These are phyloP conservation scores for Binderoboletus segoi DNA, from an alignment of 1,284 basidiomycete species.

Conservation along the genomic window DNA sequence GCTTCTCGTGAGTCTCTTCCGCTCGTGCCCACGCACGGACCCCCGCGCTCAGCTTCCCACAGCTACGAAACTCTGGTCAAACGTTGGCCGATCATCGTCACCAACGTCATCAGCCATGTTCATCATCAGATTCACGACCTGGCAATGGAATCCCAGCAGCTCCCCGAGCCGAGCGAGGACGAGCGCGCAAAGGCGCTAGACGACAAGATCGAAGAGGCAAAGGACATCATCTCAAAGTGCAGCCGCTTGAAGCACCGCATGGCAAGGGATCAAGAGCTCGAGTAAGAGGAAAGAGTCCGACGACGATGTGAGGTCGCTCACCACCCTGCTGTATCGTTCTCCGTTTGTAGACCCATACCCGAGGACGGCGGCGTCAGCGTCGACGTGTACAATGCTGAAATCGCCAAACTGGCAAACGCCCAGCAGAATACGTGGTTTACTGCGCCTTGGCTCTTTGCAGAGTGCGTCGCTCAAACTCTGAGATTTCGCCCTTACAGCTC, in stretches of 20 bases:
- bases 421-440: slow-evolving; percentile 85
- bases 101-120: slow-evolving; percentile 75
- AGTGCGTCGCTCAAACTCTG: slow-evolving; percentile 55
- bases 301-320: background rate
- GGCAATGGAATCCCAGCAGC: slow-evolving; percentile 31
- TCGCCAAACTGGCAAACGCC: slow-evolving; percentile 51
- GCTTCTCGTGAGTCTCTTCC: slow-evolving; percentile 52
- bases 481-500: background rate
- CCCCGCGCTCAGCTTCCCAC: slow-evolving; percentile 26
- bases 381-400: slow-evolving; percentile 74
- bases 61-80: slow-evolving; percentile 62
- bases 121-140: slow-evolving; percentile 60
- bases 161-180: slow-evolving; percentile 10
- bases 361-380: slow-evolving; percentile 73
- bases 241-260: slow-evolving; percentile 90
- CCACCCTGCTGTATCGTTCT: background rate
- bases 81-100: slow-evolving; percentile 92
- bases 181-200: slow-evolving; percentile 24
- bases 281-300: slow-evolving; percentile 47
- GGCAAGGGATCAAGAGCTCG: slow-evolving; percentile 75
- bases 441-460: slow-evolving; percentile 92
- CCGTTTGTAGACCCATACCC: slow-evolving; percentile 56
- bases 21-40: background rate
- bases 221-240: slow-evolving; percentile 76
- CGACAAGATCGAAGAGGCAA: slow-evolving; percentile 70